Evolutionary conservation across 441 rosid species (phyloP).

Genomic region (Erodium chrysanthum): DNA sequence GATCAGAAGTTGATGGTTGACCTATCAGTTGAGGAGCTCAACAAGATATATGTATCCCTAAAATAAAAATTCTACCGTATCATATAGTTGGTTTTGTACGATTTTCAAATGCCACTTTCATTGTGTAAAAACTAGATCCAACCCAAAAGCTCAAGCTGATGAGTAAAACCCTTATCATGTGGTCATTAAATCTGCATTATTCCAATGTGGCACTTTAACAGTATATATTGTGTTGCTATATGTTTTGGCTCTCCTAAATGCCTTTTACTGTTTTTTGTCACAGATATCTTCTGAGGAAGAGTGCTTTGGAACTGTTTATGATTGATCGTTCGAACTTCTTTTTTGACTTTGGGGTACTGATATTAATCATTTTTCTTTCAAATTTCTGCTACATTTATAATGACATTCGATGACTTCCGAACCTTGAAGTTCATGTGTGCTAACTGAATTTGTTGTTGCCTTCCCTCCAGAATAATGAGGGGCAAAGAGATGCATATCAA

Average conservation of each 20-base stretch:
- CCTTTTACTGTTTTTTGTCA: conserved; percentile 3
- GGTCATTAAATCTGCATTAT: no score
- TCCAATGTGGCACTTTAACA: background rate
- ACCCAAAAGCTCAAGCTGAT: no score
- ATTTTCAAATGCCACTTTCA: no score
- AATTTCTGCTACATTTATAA: background rate
- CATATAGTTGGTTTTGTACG: no score
- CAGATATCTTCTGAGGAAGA: conserved; percentile 94
- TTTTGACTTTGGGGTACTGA: conserved; percentile 90
- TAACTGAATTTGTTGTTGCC: conserved; percentile 17
- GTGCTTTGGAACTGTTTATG: conserved; percentile 97
- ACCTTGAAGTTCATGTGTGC: background rate
- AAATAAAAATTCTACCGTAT: background rate
- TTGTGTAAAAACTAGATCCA: no score
- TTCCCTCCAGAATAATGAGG: conserved; percentile 59
- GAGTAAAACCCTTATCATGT: no score
- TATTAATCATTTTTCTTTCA: conserved; percentile 3
- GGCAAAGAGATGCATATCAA: conserved; percentile 83
- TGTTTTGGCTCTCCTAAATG: background rate
- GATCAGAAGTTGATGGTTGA: background rate
- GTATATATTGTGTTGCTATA: background rate
- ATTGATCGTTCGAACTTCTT: conserved; percentile 94
- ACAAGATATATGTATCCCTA: background rate
- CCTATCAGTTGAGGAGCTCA: background rate
- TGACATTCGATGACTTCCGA: background rate